Conservation (phyloP, 805 yeast species). For the Candida qinlingensis region DNA sequence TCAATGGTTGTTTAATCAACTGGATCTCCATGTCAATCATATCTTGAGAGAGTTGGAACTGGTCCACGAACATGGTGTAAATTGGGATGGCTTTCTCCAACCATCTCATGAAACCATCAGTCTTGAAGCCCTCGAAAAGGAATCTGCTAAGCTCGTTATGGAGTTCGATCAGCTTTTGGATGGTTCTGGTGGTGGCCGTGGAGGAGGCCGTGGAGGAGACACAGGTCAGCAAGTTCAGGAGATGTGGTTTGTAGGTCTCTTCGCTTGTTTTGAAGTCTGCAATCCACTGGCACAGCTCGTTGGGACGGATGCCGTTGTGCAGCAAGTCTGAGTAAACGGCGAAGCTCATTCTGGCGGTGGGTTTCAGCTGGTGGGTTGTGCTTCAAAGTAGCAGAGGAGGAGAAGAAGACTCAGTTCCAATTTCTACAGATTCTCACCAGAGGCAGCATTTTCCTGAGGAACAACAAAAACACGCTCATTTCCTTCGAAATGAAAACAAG, state of each 20-base stretch:
- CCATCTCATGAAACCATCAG: slow-evolving; percentile 7
- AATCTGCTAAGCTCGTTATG: slow-evolving; percentile 7
- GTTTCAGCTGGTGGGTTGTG: too few relatives aligned
- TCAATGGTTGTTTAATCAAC: slow-evolving; percentile 8
- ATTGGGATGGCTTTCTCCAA: neutral
- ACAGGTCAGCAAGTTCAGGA: slow-evolving; percentile 4
- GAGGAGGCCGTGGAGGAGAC: neutral
- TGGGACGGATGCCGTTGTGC: neutral
- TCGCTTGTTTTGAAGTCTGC: slow-evolving; percentile 1
- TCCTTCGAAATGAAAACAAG: too few relatives aligned
- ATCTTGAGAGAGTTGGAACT: slow-evolving; percentile 4
- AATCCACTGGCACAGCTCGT: slow-evolving; percentile 1
- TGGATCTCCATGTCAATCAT: slow-evolving; percentile 8
- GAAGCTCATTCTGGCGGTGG: neutral
- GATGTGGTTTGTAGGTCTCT: neutral
- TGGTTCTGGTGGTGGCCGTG: neutral
- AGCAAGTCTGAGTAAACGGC: slow-evolving; percentile 1
- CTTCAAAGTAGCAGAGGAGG: too few relatives aligned
- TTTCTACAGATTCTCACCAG: too few relatives aligned
- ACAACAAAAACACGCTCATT: too few relatives aligned
- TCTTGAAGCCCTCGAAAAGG: slow-evolving; percentile 1
- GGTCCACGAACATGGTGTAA: slow-evolving; percentile 7
- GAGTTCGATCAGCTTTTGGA: neutral
- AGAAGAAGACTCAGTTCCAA: too few relatives aligned
- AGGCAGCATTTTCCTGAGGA: too few relatives aligned